Evolutionary conservation across 2,329 filamentous ascomycete genomes (phyloP), one percentile per base, ranked within the genome.

Genomic region (Fusarium falciforme): DNA sequence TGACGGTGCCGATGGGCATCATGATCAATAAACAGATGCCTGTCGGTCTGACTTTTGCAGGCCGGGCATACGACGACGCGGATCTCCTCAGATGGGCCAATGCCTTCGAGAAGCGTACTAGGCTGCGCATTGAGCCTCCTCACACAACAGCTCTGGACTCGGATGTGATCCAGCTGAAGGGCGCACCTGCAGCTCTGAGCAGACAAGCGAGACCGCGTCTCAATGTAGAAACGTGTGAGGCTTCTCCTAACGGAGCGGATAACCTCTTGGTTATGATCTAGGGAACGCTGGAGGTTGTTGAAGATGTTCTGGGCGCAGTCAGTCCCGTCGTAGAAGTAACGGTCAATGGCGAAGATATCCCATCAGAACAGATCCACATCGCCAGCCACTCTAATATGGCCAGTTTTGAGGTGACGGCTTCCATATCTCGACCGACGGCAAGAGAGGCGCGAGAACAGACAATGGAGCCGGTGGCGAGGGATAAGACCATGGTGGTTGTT

Each of bases 1-100:
- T 90, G 3, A 87, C 83, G 0, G 86, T 89, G 0, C 84, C 87
- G 0, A 89, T 90, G 88, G 88, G 88, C 0, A 66, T 83, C 1
- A 83, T 89, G 80, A 73, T 69, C 1, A 80, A 84, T 8, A 86
- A 82, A 55, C 70, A 77, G 1, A 88, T 90, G 84, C 88, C 88
- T 0, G 82, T 89, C 1, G 87, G 87, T 36, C 72, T 90, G 8
- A 89, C 87, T 0, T 88, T 90, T 75, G 85, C 84, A 0, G 85
- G 84, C 0, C 86, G 83, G 40, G 86, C 85, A 3, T 87, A 87
- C 55, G 80, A 83, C 0, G 88, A 90, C 64, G 63, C 35, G 1
- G 70, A 72, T 0, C 44, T 84, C 8, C 42, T 84, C 12, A 63
- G 61, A 3, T 79, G 66, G 44, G 77, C 76, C 0, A 70, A 68